Evolutionary conservation across 2,329 filamentous ascomycete genomes (phyloP), one percentile per base, ranked within the genome.

Genomic region (Neonectria faginata): DNA sequence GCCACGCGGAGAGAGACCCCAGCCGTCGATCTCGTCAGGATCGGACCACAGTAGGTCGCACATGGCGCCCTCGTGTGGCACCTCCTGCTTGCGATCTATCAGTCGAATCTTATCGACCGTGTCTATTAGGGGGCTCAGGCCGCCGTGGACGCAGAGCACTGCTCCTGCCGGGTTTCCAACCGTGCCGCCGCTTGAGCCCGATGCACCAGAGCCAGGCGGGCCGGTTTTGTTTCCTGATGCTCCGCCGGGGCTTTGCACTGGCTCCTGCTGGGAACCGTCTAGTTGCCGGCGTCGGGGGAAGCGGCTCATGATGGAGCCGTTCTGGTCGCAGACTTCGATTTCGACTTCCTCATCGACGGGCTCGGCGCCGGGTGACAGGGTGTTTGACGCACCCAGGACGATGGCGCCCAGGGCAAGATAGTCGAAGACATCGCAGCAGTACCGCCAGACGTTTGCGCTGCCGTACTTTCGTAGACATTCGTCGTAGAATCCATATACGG

Each of bases 41-140:
- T 99, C 96, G 0, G 94, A 97, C 96, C 96, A 99, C 3, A 99
- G 86, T 1, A 99, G 85, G 79, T 99, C 96, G 80, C 96, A 99
- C 96, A 99, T 99, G 76, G 96, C 94, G 60, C 96, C 96, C 82
- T 99, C 96, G 76, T 99, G 96, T 0, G 96, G 96, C 0, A 99
- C 96, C 81, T 99, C 96, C 81, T 99, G 96, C 79, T 98, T 98
- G 67, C 95, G 90, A 78, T 99, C 97, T 22, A 99, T 88, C 14
- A 98, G 85, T 22, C 96, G 88, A 77, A 99, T 99, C 81, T 97
- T 97, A 78, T 99, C 95, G 51, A 99, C 92, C 25, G 89, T 93
- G 77, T 98, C 94, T 64, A 99, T 92, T 11, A 97, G 84, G 1
- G 96, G 96, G 22, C 92, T 96, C 8, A 99, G 84, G 2, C 96